Base-by-base conservation (phyloP, 129 eudicot genomes). In the Heracleum sosnowskyi region DNA sequence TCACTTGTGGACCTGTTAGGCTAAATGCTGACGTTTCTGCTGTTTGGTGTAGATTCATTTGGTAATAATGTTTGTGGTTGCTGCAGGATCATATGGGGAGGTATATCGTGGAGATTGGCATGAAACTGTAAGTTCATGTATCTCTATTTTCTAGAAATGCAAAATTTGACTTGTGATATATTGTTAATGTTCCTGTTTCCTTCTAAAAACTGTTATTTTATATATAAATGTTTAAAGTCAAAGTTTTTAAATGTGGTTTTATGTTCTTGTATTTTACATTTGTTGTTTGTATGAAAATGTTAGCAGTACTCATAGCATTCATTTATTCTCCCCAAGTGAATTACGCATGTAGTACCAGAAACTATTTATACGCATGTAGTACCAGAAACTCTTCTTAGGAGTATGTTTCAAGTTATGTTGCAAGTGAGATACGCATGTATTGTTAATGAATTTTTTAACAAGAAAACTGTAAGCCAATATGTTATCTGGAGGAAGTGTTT, bases 91-190 rank as follows among this genome's bases (percentile, higher is more conserved):
- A 53, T 91, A 94, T 71, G 98, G 98, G 13, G 98, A 94, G 90
- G 98, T 94, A 16, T 94, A 90, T 74, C 97, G 88, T 86, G 98
- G 97, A 79, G 98, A 94, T 76, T 94, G 98, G 97, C 97, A 89
- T 91, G 98, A 97, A 84, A 94, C 98, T 76, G 98, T 94, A 84
- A 91, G 98, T 88, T 72, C 22, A 63, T 73, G 29, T 75, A 11
- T 79, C 13, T 76, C 18, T 63, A 34, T 6, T 17, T 24, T 60
- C 49, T 72, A 44, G 47, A 41, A 31, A 4, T 64, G 26, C 44
- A 17, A 31, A 70, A 37, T 20, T 8, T 37, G 7, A 70, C 41
- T 20, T 10, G 22, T 39, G 15, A 69, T 35, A 17, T 20, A 8
- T 37, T 37, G 6, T 37, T 39, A 36, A 22, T 37, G 26, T 35